Evolutionary conservation across 164 flowering plant species (phyloP).

Genomic region (Magnolia changhungtana): DNA sequence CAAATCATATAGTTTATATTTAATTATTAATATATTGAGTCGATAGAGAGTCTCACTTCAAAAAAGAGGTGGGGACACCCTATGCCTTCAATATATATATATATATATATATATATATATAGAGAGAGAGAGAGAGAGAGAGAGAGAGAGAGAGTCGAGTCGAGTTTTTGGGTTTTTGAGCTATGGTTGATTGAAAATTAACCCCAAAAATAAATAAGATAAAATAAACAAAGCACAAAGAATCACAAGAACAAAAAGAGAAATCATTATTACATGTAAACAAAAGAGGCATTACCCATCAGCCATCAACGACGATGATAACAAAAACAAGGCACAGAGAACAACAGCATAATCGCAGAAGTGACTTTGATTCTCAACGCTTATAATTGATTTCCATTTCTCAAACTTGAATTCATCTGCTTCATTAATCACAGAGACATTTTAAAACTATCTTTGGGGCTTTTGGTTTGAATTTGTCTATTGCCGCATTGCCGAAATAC

Average conservation of each 20-base stretch:
- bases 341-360: too few relatives aligned
- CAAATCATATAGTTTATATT: too few relatives aligned
- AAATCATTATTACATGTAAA: background rate
- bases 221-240: background rate
- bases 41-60: too few relatives aligned
- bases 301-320: background rate
- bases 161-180: too few relatives aligned
- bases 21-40: too few relatives aligned
- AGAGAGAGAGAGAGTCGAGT: too few relatives aligned
- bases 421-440: background rate
- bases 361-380: too few relatives aligned
- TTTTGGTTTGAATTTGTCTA: background rate
- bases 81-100: too few relatives aligned
- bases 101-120: too few relatives aligned
- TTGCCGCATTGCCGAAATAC: background rate
- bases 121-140: too few relatives aligned
- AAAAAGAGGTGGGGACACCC: too few relatives aligned
- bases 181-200: too few relatives aligned
- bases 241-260: background rate
- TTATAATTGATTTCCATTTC: background rate
- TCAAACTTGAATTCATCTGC: background rate
- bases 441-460: background rate
- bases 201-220: background rate
- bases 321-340: background rate
- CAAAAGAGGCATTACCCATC: background rate